Evolutionary conservation across 768 basidiomycete species (phyloP).

Genomic region (Termitomyces heimii): DNA sequence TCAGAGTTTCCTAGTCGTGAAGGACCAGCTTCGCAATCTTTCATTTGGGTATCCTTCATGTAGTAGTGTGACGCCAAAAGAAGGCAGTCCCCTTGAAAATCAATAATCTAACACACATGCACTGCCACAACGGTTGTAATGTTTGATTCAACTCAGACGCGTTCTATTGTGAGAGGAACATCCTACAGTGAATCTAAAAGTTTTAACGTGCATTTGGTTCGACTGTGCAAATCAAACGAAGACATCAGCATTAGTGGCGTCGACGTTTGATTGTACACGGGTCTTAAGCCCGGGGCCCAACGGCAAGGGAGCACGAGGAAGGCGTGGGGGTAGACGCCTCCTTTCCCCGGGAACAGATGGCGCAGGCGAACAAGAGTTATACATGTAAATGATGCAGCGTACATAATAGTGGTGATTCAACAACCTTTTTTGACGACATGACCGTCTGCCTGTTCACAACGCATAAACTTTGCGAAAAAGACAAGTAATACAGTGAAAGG

Average conservation of each 20-base stretch:
- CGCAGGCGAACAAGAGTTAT: background rate
- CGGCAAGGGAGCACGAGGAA: conserved; percentile 14
- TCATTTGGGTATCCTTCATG: background rate
- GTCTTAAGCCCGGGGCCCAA: conserved; percentile 13
- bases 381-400: background rate
- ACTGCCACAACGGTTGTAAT: background rate
- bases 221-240: background rate
- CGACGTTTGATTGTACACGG: background rate
- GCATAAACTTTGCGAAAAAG: background rate
- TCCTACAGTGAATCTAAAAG: too few relatives aligned
- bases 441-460: background rate
- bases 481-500: background rate
- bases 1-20: conserved; percentile 1
- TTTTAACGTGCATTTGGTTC: conserved; percentile 1
- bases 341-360: conserved; percentile 1
- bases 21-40: conserved; percentile 12
- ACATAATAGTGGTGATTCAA: background rate
- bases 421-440: background rate
- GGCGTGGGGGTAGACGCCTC: background rate
- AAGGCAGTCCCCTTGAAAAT: background rate
- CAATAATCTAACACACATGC: background rate
- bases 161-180: background rate
- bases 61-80: background rate
- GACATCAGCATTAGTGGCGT: background rate
- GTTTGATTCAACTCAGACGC: too few relatives aligned